A percentile compares a stretch with the other conserved stretches of the same genome.
Conservation (phyloP, 1,284 basidiomycete genomes). For the Agroathelia rolfsii region DNA sequence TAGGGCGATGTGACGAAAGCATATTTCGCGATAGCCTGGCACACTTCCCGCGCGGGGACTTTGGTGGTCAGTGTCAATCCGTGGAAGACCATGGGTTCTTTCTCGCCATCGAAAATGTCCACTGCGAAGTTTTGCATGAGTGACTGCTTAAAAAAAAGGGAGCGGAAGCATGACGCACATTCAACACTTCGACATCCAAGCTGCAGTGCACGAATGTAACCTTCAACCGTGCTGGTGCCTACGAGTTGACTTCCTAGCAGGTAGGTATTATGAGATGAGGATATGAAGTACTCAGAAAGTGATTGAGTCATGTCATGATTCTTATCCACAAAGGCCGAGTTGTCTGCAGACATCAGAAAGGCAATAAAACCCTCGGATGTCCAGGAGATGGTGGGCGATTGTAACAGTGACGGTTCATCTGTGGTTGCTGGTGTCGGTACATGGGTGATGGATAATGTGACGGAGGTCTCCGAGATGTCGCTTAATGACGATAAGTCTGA, state of each 20-base stretch:
- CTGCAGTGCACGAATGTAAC: constrained; percentile 64
- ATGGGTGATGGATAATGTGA: constrained; percentile 1
- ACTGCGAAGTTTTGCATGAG: constrained; percentile 27
- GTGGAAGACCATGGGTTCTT: constrained; percentile 76
- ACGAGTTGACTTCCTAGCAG: constrained; percentile 67
- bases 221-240: constrained; percentile 66
- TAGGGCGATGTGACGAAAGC: constrained; percentile 92
- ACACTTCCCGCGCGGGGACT: constrained; percentile 78
- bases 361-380: constrained; percentile 36
- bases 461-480: constrained; percentile 9
- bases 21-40: constrained; percentile 83
- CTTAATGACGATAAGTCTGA: constrained; percentile 1
- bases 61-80: constrained; percentile 88
- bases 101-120: constrained; percentile 65
- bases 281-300: constrained; percentile 63
- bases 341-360: constrained; percentile 51
- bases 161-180: constrained; percentile 28
- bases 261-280: constrained; percentile 74
- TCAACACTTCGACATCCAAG: constrained; percentile 68
- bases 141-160: constrained; percentile 2
- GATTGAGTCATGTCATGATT: constrained; percentile 56
- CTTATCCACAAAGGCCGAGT: constrained; percentile 37
- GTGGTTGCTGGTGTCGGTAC: constrained; percentile 4
- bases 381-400: constrained; percentile 18
- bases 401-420: constrained; percentile 9